Conservation (phyloP, 176 grass and related monocot genomes). For the Thalia dealbata region DNA sequence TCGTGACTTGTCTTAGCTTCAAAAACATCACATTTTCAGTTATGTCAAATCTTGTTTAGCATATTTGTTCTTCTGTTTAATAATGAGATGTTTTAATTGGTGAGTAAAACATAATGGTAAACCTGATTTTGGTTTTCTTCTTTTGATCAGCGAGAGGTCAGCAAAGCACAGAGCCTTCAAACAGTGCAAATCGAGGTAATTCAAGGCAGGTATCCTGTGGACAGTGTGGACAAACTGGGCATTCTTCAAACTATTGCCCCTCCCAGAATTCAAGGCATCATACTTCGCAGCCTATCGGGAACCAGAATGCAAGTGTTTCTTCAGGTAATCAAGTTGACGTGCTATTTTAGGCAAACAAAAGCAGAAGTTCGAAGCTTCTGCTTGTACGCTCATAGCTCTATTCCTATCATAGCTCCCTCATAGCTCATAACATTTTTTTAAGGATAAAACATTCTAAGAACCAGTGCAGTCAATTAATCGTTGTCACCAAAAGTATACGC, state of each 20-base stretch:
- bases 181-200: slow-evolving; percentile 27
- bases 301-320: slow-evolving; percentile 25
- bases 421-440: too few relatives aligned
- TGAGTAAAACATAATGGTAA: neutral
- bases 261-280: slow-evolving; percentile 31
- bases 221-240: slow-evolving; percentile 38
- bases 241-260: slow-evolving; percentile 41
- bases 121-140: neutral
- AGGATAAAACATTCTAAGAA: neutral
- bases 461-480: neutral
- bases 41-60: neutral
- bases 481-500: neutral
- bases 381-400: too few relatives aligned
- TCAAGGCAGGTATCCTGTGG: slow-evolving; percentile 41
- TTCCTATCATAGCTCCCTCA: too few relatives aligned
- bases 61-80: neutral
- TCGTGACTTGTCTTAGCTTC: neutral
- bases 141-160: slow-evolving; percentile 48
- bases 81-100: neutral
- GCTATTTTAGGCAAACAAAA: neutral
- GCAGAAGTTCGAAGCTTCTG: too few relatives aligned
- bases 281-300: slow-evolving; percentile 32
- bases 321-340: slow-evolving; percentile 30
- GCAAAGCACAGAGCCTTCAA: slow-evolving; percentile 23
- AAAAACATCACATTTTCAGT: neutral